These are phyloP conservation scores for Ceraceosorus guamensis DNA, from an alignment of 1,284 basidiomycete genomes.

Conservation along the genomic window DNA sequence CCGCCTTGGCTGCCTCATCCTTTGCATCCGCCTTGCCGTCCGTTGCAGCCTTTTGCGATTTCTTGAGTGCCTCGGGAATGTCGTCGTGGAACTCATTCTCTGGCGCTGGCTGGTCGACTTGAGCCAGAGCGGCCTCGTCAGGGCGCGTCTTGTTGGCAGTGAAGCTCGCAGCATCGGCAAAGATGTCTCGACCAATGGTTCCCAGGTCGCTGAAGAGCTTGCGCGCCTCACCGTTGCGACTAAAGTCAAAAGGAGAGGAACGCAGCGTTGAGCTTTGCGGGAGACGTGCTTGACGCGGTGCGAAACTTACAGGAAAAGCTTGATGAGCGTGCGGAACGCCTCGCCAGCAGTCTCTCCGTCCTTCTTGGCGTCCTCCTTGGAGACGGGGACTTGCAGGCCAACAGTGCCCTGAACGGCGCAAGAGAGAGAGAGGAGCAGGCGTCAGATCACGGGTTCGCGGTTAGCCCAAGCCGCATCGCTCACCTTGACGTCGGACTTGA, in stretches of 20 bases:
- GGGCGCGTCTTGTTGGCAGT: slow-evolving; percentile 69
- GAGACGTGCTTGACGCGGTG: too few relatives aligned
- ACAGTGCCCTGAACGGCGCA: too few relatives aligned
- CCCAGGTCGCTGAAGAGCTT: slow-evolving; percentile 39
- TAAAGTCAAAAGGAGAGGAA: too few relatives aligned
- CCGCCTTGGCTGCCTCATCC: slow-evolving; percentile 39
- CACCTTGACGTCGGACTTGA: slow-evolving; percentile 29
- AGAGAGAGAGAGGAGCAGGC: too few relatives aligned
- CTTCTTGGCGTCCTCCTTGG: slow-evolving; percentile 33
- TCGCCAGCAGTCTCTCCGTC: slow-evolving; percentile 40
- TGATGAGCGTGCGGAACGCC: slow-evolving; percentile 39
- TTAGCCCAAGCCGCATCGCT: too few relatives aligned
- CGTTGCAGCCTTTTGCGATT: slow-evolving; percentile 27
- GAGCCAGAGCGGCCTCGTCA: slow-evolving; percentile 57
- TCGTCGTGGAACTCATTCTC: slow-evolving; percentile 51
- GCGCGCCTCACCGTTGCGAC: slow-evolving; percentile 41
- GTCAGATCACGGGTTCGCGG: too few relatives aligned
- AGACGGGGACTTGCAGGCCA: slow-evolving; percentile 26
- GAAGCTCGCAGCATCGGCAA: slow-evolving; percentile 68
- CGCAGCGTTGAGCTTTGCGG: too few relatives aligned
- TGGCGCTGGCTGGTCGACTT: slow-evolving; percentile 60
- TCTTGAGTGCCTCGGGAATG: slow-evolving; percentile 50
- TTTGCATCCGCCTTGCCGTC: slow-evolving; percentile 48
- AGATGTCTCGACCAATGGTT: slow-evolving; percentile 61
- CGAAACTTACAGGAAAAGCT: slow-evolving; percentile 45